phyloP scores from a whole-genome alignment of 306 rosid species.

The Inga leiocalycina region DNA sequence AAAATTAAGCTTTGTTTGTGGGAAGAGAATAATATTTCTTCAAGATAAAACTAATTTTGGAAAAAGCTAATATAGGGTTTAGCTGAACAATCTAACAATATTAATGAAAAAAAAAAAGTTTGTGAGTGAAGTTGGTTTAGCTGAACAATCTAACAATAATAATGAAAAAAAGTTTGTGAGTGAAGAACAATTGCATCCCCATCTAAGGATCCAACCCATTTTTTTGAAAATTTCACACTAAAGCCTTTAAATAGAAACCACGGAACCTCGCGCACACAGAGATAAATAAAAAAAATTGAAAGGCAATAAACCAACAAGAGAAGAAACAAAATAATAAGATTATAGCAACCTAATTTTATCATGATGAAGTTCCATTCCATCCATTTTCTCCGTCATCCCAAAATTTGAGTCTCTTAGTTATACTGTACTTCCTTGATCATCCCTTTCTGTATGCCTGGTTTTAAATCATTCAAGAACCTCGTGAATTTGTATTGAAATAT shows the following conservation, averaged over 20 bases:
- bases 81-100: no score
- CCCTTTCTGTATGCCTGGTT: no score
- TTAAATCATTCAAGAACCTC: no score
- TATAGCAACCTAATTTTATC: background rate
- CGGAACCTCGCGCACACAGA: background rate
- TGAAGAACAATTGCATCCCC: background rate
- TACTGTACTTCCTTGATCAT: no score
- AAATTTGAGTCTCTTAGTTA: no score
- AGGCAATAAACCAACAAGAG: background rate
- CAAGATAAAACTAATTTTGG: no score
- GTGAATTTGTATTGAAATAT: no score
- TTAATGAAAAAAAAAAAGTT: no score
- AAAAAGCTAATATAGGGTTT: no score
- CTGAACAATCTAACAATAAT: background rate
- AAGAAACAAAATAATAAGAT: background rate
- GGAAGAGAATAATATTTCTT: no score
- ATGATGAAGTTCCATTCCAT: background rate
- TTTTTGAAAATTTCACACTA: background rate
- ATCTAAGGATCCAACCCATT: background rate
- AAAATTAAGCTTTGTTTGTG: no score
- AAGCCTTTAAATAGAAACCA: background rate
- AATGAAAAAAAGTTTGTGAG: background rate
- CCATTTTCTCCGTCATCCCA: background rate
- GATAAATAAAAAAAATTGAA: no score
- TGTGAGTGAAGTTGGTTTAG: background rate